Evolutionary conservation across 2,329 filamentous ascomycete species (phyloP).

Genomic region (Alternaria sp.): DNA sequence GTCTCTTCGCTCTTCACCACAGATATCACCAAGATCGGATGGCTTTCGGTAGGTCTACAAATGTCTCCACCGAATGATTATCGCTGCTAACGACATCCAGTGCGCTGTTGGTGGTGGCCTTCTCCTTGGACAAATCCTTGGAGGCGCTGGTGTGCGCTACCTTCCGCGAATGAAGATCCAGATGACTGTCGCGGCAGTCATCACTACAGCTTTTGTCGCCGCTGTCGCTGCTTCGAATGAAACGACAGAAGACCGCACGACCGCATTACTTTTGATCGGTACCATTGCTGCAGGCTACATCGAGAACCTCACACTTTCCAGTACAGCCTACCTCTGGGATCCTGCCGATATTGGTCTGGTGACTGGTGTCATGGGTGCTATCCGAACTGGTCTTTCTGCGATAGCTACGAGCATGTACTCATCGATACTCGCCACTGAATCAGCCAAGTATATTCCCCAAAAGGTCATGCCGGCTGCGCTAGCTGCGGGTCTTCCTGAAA

Average conservation of each 20-base stretch:
- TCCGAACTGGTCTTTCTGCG: constrained; percentile 38
- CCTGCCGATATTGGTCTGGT: constrained; percentile 45
- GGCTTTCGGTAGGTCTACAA: constrained; percentile 38
- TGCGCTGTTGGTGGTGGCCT: constrained; percentile 46
- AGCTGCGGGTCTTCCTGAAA: constrained; percentile 34
- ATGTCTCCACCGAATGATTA: too few species aligned
- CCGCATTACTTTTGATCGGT: constrained; percentile 36
- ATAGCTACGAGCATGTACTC: constrained; percentile 44
- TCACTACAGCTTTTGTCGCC: constrained; percentile 40
- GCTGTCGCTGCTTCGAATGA: constrained; percentile 33
- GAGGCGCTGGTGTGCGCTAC: constrained; percentile 41
- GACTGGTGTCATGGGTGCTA: constrained; percentile 41
- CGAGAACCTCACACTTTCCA: constrained; percentile 42
- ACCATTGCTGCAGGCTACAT: constrained; percentile 41
- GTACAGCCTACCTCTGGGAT: constrained; percentile 42
- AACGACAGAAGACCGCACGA: constrained; percentile 29
- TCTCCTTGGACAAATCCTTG: constrained; percentile 42
- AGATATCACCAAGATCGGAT: constrained; percentile 39
- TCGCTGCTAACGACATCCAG: constrained; percentile 21
- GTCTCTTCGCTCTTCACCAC: constrained; percentile 40
- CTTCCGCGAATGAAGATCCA: constrained; percentile 45
- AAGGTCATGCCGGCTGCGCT: constrained; percentile 39
- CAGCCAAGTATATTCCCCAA: constrained; percentile 36
- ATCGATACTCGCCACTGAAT: constrained; percentile 41
- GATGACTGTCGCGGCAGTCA: constrained; percentile 38